These are phyloP conservation scores for Arachis hypogaea DNA, from an alignment of 306 rosid species.

Conservation along the genomic window DNA sequence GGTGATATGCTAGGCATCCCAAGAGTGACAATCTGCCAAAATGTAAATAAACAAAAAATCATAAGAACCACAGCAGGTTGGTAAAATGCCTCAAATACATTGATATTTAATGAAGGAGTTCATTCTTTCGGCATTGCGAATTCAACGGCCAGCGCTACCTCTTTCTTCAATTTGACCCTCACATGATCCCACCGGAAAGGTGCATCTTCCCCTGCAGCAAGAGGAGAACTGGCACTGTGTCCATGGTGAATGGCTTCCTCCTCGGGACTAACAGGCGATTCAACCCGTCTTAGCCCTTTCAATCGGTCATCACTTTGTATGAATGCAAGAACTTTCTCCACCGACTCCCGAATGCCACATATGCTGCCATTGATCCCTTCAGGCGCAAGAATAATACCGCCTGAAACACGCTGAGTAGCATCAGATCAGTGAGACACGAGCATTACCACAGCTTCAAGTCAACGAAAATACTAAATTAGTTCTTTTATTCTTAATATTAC, in stretches of 20 bases:
- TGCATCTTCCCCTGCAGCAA: constrained; percentile 88
- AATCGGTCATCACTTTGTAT: constrained; percentile 66
- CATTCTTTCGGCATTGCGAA: constrained; percentile 4
- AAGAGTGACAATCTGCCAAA: constrained; percentile 85
- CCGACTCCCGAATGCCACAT: constrained; percentile 76
- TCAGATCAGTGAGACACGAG: constrained; percentile 63
- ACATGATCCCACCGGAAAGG: constrained; percentile 99
- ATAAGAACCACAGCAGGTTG: constrained; percentile 23
- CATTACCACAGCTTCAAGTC: constrained; percentile 20
- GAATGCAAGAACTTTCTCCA: constrained; percentile 75
- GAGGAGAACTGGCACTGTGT: constrained; percentile 78
- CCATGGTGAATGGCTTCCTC: constrained; percentile 95
- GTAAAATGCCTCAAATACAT: constrained; percentile 15
- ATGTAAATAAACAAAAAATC: constrained; percentile 6
- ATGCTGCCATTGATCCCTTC: constrained; percentile 97
- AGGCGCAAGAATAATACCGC: constrained; percentile 88
- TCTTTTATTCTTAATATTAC: neutral
- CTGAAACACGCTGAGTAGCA: constrained; percentile 89
- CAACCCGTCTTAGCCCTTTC: constrained; percentile 69
- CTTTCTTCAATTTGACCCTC: constrained; percentile 95
- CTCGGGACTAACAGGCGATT: constrained; percentile 91
- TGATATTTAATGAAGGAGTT: constrained; percentile 22
- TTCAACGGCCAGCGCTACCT: constrained; percentile 45
- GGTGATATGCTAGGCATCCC: constrained; percentile 89
- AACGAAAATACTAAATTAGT: constrained; percentile 10